A percentile compares a stretch with the other conserved stretches of the same genome.
Conservation (phyloP, 768 basidiomycete genomes). For the Lentinula sp. region DNA sequence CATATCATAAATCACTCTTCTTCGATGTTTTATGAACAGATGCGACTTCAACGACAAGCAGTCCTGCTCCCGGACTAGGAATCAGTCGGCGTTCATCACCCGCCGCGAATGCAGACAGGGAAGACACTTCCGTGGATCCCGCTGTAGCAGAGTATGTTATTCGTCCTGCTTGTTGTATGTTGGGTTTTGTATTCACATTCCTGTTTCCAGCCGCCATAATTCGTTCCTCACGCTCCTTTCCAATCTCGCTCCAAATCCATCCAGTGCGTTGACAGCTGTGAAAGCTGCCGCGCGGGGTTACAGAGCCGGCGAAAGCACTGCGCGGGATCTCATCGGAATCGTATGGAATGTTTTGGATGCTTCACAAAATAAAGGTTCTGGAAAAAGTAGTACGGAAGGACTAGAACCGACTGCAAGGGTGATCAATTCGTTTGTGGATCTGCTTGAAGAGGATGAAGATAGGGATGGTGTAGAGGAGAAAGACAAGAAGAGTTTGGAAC, state of each 20-base stretch:
- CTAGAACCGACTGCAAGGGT: slow-evolving; percentile 73
- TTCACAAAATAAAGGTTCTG: background rate
- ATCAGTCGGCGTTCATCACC: slow-evolving; percentile 24
- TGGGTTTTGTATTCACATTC: background rate
- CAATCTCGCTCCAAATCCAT: slow-evolving; percentile 49
- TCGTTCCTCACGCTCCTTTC: slow-evolving; percentile 17
- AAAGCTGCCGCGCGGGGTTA: slow-evolving; percentile 78
- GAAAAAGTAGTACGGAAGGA: background rate
- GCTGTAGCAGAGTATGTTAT: slow-evolving; percentile 45
- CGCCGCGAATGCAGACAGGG: slow-evolving; percentile 15
- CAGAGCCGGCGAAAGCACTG: slow-evolving; percentile 66
- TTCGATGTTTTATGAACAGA: background rate
- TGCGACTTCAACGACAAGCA: background rate
- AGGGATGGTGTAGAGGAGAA: background rate
- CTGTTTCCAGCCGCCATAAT: slow-evolving; percentile 35
- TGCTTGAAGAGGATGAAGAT: slow-evolving; percentile 70
- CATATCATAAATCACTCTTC: background rate
- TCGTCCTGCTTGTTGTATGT: background rate
- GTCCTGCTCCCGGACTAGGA: background rate
- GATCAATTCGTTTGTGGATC: slow-evolving; percentile 66
- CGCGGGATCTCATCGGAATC: slow-evolving; percentile 82
- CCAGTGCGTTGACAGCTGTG: slow-evolving; percentile 51
- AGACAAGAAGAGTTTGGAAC: slow-evolving; percentile 55
- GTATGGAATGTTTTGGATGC: slow-evolving; percentile 73
- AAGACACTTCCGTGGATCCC: slow-evolving; percentile 34